phyloP scores from a whole-genome alignment of 176 grass and related monocot genomes.

The Juncus inflexus region DNA sequence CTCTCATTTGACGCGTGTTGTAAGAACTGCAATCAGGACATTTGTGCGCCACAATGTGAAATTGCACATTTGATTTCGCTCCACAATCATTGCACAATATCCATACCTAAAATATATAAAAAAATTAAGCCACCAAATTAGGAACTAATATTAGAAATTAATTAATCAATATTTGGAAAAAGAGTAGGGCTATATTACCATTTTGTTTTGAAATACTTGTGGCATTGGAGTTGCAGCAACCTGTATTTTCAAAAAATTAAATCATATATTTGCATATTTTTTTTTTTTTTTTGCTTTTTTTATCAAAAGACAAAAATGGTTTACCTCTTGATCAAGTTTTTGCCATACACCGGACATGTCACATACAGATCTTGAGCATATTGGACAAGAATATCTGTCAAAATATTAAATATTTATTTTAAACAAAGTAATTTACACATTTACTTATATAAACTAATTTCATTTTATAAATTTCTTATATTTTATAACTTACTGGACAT shows the following conservation, averaged over 20 bases:
- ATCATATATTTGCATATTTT: not conserved
- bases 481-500: constrained; percentile 61
- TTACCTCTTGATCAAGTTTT: constrained; percentile 71
- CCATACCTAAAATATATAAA: constrained; percentile 51
- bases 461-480: not conserved
- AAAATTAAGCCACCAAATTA: constrained; percentile 13
- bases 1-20: constrained; percentile 68
- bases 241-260: constrained; percentile 30
- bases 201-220: constrained; percentile 61
- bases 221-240: constrained; percentile 76
- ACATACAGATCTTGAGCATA: constrained; percentile 63
- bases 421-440: not conserved
- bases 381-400: constrained; percentile 74
- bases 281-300: not conserved
- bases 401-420: constrained; percentile 11
- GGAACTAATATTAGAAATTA: not conserved
- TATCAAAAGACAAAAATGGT: not conserved
- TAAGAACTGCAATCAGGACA: constrained; percentile 65
- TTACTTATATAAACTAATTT: not conserved
- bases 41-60: constrained; percentile 78
- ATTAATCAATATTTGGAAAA: too few relatives aligned
- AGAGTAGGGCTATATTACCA: constrained; percentile 37
- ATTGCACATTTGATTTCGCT: constrained; percentile 49
- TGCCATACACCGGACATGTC: constrained; percentile 68
- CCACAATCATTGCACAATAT: constrained; percentile 88